Percentiles rank a stretch among this genome's conserved stretches.
These are phyloP conservation scores for Solanum chiquidenum DNA, from an alignment of 257 asterid species.

Conservation along the genomic window DNA sequence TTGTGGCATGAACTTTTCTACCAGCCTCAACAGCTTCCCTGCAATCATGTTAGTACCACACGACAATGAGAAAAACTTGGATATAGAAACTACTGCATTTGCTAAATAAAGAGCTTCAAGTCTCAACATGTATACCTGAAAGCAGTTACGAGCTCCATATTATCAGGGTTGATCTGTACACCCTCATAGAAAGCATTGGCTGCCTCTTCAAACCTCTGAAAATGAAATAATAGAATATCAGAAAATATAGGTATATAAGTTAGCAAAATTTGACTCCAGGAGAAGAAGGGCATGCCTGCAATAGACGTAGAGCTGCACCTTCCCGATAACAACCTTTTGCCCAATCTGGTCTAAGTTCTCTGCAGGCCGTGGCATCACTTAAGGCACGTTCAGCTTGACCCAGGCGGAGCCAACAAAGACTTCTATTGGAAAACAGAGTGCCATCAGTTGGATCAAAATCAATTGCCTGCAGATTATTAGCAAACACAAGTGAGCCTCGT, in stretches of 20 bases:
- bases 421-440: conserved; percentile 75
- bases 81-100: not conserved
- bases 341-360: conserved; percentile 91
- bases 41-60: conserved; percentile 12
- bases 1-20: conserved; percentile 32
- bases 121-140: conserved; percentile 46
- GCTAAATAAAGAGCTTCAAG: not conserved
- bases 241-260: not conserved
- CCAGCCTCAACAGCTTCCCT: conserved; percentile 98
- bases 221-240: not conserved
- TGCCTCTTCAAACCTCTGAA: conserved; percentile 89
- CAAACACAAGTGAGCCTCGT: not conserved
- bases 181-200: conserved; percentile 95
- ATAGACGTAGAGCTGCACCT: conserved; percentile 82
- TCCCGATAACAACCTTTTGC: conserved; percentile 90
- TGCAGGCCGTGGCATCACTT: conserved; percentile 73
- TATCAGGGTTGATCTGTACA: conserved; percentile 75
- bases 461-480: conserved; percentile 54
- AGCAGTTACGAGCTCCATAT: conserved; percentile 78
- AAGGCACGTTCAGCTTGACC: conserved; percentile 92
- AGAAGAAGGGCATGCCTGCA: conserved; percentile 38
- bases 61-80: not conserved
- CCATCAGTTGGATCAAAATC: conserved; percentile 85
- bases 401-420: conserved; percentile 80
- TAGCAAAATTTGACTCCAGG: not conserved